These are phyloP conservation scores for Neohortaea acidophila DNA, from an alignment of 495 filamentous ascomycete genomes.

Conservation along the genomic window DNA sequence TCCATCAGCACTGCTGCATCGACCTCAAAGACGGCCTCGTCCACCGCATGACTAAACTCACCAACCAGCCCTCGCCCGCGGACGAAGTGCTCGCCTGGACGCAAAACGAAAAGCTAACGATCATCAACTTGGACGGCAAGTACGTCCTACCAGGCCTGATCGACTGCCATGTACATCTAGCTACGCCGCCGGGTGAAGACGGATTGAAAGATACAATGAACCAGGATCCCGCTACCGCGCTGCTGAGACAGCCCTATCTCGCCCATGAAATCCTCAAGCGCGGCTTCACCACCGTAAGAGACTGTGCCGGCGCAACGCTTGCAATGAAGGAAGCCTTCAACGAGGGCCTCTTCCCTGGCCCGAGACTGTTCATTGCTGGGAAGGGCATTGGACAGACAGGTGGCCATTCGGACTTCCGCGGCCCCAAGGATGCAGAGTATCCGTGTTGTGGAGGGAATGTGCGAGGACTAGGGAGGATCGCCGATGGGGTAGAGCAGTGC, in stretches of 20 bases:
- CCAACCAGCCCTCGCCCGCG: conserved; percentile 5
- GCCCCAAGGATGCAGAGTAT: conserved; percentile 25
- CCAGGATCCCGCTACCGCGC: conserved; percentile 6
- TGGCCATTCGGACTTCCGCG: conserved; percentile 38
- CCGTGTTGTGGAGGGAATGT: conserved; percentile 32
- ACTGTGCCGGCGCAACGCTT: conserved; percentile 36
- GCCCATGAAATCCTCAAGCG: conserved; percentile 35
- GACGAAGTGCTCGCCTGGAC: conserved; percentile 13
- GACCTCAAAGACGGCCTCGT: conserved; percentile 15
- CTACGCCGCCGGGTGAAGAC: conserved; percentile 30
- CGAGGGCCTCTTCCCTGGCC: conserved; percentile 35
- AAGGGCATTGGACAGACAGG: conserved; percentile 36
- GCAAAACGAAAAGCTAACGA: conserved; percentile 5
- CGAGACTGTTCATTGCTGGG: conserved; percentile 28
- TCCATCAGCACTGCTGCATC: conserved; percentile 11
- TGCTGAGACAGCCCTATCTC: conserved; percentile 33
- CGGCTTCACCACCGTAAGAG: conserved; percentile 39
- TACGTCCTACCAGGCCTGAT: conserved; percentile 42
- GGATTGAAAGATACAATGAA: conserved; percentile 14
- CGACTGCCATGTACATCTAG: conserved; percentile 44
- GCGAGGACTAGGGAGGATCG: conserved; percentile 29
- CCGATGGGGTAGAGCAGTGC: conserved; percentile 38
- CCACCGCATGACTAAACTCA: conserved; percentile 11
- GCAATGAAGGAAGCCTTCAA: conserved; percentile 38
- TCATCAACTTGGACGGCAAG: conserved; percentile 23